Percentiles rank a stretch among this genome's conserved stretches.
Conservation (phyloP, 306 rosid genomes). For the Citrullus mucosospermus region DNA sequence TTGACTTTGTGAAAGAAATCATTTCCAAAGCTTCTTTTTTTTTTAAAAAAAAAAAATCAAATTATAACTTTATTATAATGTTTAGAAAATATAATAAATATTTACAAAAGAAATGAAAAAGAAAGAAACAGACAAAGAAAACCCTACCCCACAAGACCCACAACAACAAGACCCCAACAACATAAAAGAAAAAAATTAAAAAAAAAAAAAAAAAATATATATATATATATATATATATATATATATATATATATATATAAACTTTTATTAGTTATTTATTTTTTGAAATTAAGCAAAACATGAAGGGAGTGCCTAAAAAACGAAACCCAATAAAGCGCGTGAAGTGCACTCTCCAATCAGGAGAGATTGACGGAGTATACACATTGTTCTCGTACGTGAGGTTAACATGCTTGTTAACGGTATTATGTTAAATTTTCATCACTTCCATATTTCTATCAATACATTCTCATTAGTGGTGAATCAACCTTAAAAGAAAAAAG, state of each 20-base stretch:
- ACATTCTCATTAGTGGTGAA: too few relatives aligned
- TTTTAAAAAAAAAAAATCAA: not conserved
- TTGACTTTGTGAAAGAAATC: constrained; percentile 2
- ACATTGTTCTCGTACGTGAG: constrained; percentile 30
- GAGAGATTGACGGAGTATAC: constrained; percentile 18
- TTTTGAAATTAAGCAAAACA: not conserved
- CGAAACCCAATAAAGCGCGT: constrained; percentile 26
- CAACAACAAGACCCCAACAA: constrained; percentile 24
- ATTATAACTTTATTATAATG: not conserved
- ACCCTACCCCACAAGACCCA: constrained; percentile 31
- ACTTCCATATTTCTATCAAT: too few relatives aligned
- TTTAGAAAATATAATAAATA: not conserved
- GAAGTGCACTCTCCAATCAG: constrained; percentile 35
- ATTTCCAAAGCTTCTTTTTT: not conserved
- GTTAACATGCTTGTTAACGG: not conserved
- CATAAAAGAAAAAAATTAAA: constrained; percentile 1
- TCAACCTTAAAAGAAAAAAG: too few relatives aligned
- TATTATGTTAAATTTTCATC: too few relatives aligned
- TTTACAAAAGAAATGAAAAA: constrained; percentile 11
- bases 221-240: too few relatives aligned
- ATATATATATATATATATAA: too few relatives aligned
- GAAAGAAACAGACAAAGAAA: constrained; percentile 35
- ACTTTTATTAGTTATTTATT: not conserved
- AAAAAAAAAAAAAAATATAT: too few relatives aligned
- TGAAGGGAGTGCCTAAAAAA: not conserved